These are phyloP conservation scores for Davidsoniella australis DNA, from an alignment of 2,329 filamentous ascomycete species.

Conservation along the genomic window DNA sequence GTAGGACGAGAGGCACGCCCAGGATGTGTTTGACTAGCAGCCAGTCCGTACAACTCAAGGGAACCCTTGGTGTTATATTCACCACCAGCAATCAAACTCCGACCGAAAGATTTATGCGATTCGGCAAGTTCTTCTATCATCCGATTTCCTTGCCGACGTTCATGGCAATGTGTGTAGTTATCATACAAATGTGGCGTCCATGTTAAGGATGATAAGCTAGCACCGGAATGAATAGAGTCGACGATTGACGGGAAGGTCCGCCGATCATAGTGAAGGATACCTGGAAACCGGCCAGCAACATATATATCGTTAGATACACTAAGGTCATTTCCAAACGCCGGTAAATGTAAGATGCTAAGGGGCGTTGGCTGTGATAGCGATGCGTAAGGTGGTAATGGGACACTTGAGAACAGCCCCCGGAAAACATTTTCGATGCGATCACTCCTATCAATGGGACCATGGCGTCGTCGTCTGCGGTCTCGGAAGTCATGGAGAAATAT, in stretches of 20 bases:
- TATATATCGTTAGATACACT: conserved; percentile 64
- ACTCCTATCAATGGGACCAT: conserved; percentile 2
- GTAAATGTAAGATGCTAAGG: conserved; percentile 65
- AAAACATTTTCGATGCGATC: conserved; percentile 18
- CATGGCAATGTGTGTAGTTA: neutral
- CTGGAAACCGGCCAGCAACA: conserved; percentile 76
- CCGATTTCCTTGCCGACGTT: conserved; percentile 20
- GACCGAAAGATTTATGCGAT: conserved; percentile 27
- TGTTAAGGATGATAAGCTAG: conserved; percentile 55
- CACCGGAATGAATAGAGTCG: conserved; percentile 70
- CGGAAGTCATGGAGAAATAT: conserved; percentile 72
- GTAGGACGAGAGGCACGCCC: neutral
- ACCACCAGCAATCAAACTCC: conserved; percentile 65
- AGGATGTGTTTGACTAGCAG: conserved; percentile 12
- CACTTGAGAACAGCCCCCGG: conserved; percentile 31
- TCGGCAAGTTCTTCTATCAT: neutral
- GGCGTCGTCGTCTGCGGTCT: conserved; percentile 21
- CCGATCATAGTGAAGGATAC: conserved; percentile 75
- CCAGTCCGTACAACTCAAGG: conserved; percentile 65
- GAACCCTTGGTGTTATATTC: conserved; percentile 87
- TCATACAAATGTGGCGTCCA: conserved; percentile 4
- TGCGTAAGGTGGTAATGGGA: conserved; percentile 42
- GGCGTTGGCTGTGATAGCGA: conserved; percentile 66
- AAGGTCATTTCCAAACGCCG: conserved; percentile 31
- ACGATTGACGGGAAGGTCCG: conserved; percentile 66